These are phyloP conservation scores for Peronospora farinosa DNA, from an alignment of 352 stramenopile species.

Conservation along the genomic window DNA sequence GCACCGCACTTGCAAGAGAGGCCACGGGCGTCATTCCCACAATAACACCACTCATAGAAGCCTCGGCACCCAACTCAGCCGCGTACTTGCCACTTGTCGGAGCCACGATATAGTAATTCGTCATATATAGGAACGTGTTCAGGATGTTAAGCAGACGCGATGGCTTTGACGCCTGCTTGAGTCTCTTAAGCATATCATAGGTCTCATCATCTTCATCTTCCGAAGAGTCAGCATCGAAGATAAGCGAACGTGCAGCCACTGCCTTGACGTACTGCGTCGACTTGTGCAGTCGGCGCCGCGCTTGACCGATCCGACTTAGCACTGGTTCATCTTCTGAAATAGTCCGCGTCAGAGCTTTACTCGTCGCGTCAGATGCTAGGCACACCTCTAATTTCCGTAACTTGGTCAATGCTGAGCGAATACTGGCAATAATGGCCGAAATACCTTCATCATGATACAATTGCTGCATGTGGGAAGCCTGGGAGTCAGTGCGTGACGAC, in stretches of 20 bases:
- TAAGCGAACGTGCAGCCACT: conserved; percentile 71
- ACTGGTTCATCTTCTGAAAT: conserved; percentile 79
- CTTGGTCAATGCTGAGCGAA: conserved; percentile 59
- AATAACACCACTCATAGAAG: conserved; percentile 89
- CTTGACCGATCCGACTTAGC: conserved; percentile 60
- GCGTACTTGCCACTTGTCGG: conserved; percentile 92
- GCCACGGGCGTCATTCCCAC: conserved; percentile 95
- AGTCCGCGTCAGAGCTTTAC: conserved; percentile 31
- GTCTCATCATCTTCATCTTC: conserved; percentile 75
- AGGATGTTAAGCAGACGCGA: conserved; percentile 91
- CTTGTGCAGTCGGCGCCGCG: conserved; percentile 60
- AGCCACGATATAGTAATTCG: conserved; percentile 97
- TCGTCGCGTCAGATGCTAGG: conserved; percentile 20
- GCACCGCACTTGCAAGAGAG: conserved; percentile 89
- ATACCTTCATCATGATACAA: conserved; percentile 84
- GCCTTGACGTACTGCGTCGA: conserved; percentile 83
- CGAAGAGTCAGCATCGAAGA: conserved; percentile 76
- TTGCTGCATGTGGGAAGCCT: conserved; percentile 79
- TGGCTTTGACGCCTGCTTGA: conserved; percentile 42
- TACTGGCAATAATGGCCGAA: conserved; percentile 82
- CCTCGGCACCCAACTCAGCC: conserved; percentile 78
- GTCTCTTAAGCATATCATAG: conserved; percentile 54
- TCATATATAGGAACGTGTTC: conserved; percentile 96
- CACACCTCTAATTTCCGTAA: conserved; percentile 50
- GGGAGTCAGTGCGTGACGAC: conserved; percentile 70